Evolutionary conservation across 306 rosid species (phyloP), one percentile per base, ranked within the genome.

Genomic region (Pyrus communis): DNA sequence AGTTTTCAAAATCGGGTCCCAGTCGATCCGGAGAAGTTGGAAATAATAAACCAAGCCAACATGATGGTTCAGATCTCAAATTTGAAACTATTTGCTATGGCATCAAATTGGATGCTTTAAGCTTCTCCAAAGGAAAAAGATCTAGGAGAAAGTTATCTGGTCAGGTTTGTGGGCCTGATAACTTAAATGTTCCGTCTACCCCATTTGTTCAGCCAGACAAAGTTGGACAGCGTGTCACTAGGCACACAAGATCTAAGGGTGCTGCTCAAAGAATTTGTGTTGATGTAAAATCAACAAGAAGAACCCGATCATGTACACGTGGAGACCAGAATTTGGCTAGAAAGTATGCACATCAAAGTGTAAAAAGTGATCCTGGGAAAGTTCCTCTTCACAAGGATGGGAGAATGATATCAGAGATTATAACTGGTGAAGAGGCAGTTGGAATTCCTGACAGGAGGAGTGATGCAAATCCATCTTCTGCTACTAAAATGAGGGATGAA

Each of bases 121-220:
- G 74, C 78, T 85, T 73, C 83, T 86, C 88, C 62, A 80, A 65
- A 71, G 65, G 89, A 72, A 83, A 84, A 83, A 86, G 96, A 79
- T 95, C 92, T 77, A 77, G 31, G n/a, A 80, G 90, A 84, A 88
- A 68, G 35, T 54, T 84, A 51, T 86, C 92, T 23, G 8, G 33
- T 80, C 77, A 81, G 78, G 77, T 49, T 61, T 51, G 69, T 76
- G 84, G 69, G 49, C 75, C 86, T 65, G 83, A 77, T 76, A 77
- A 76, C 33, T 74, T 82, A 51, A 82, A 58, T 82, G 81, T 71
- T 82, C 81, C 84, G 31, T 69, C 82, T 15, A 75, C 76, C 67
- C 78, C 82, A 70, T 82, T 79, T 52, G 79, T 23, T 58, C 72
- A 2, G 62, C 73, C 79, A 31, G 77, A 83, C 77, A 82, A 84